Evolutionary conservation across 2,329 filamentous ascomycete species (phyloP).

Genomic region (Hypoxylon sp.): DNA sequence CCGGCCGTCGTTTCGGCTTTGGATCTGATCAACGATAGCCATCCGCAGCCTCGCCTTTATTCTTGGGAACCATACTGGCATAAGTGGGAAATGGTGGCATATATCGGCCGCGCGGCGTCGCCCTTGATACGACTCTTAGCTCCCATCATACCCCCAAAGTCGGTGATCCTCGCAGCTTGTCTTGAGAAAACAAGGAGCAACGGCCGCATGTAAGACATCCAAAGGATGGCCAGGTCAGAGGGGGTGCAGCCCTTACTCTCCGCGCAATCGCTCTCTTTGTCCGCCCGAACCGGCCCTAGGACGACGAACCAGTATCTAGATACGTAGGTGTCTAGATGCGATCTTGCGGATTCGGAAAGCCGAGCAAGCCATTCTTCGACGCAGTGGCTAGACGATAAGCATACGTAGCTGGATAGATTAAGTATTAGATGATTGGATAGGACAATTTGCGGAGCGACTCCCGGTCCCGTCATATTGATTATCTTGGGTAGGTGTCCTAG

Average conservation of each 20-base stretch:
- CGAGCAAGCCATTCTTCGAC: slow-evolving; percentile 1
- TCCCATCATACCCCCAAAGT: slow-evolving; percentile 14
- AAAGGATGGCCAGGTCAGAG: slow-evolving; percentile 5
- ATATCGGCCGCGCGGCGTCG: slow-evolving; percentile 37
- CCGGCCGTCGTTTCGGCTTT: slow-evolving; percentile 2
- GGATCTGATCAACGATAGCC: slow-evolving; percentile 8
- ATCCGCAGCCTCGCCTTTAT: slow-evolving; percentile 34
- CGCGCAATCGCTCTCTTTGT: slow-evolving; percentile 14
- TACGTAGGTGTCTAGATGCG: slow-evolving; percentile 1
- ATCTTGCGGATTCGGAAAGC: slow-evolving; percentile 30
- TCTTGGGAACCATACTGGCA: slow-evolving; percentile 27
- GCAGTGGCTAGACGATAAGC: slow-evolving; percentile 19
- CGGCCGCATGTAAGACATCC: slow-evolving; percentile 23
- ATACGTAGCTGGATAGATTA: background rate
- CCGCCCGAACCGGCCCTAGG: background rate
- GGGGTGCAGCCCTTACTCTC: background rate
- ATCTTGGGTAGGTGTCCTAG: background rate
- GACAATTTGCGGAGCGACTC: slow-evolving; percentile 3
- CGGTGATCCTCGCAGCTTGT: slow-evolving; percentile 11
- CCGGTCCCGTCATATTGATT: slow-evolving; percentile 4
- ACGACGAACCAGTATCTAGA: slow-evolving; percentile 6
- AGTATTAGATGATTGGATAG: slow-evolving; percentile 21
- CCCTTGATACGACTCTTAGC: slow-evolving; percentile 28
- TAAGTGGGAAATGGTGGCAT: slow-evolving; percentile 4
- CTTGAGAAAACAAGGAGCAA: slow-evolving; percentile 1